Evolutionary conservation across 768 basidiomycete species (phyloP), one percentile per base, ranked within the genome.

Genomic region (Ramaria rubella): DNA sequence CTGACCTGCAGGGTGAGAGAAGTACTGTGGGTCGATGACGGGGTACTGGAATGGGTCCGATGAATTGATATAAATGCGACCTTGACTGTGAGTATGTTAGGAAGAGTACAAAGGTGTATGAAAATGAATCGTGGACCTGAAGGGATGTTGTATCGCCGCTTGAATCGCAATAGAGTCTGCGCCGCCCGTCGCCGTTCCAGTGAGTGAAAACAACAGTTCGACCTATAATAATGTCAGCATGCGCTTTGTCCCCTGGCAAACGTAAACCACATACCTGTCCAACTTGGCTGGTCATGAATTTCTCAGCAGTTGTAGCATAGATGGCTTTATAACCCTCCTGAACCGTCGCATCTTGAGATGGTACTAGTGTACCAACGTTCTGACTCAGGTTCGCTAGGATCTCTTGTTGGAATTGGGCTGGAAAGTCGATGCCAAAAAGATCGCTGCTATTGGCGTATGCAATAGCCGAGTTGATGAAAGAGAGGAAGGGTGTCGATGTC

Each of bases 1-100:
- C 69, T 21, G 52, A 77, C 76, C 80, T 21, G 79, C 78, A 5
- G 73, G 67, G 62, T 84, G 78, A 5, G 77, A 71, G 52, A 85
- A 77, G 69, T 87, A 87, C 58, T 77, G 69, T 4, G 86, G 86
- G 67, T 88, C 82, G 64, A 88, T 81, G 44, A 76, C 65, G 5
- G 84, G 83, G 23, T 71, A 62, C 57, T 80, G 78, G 68, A 87
- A 89, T 1, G 81, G 71, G 56, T 79, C 76, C 15, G 75, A 71
- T 3, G 80, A 78, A 63, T 75, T 82, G 70, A 87, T 81, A 58
- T 78, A 79, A 27, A 87, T 64, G 5, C 74, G 75, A n/a, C 86
- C 87, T 50, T 81, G 77, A 34, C 77, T 77, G 59, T 24, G 17
- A 9, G 36, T 19, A n/a, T 46, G 56, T 48, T 21, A 52, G 27